Conservation (phyloP, 1,139 yeast genomes). For the Candida glucosophila region DNA sequence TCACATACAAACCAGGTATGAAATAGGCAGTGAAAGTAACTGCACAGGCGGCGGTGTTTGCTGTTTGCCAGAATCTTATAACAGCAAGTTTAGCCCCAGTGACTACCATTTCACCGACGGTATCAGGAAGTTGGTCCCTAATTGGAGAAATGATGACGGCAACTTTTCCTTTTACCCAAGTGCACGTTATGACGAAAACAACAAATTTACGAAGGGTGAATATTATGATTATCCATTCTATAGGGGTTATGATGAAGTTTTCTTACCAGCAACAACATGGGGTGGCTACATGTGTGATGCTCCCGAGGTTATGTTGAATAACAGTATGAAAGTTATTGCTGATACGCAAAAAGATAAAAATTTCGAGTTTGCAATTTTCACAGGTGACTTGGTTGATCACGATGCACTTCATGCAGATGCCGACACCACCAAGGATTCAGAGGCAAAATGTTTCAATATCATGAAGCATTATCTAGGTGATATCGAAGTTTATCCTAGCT, state of each 20-base stretch:
- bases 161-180: slow-evolving; percentile 21
- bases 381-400: slow-evolving; percentile 66
- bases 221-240: slow-evolving; percentile 27
- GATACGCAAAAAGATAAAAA: slow-evolving; percentile 21
- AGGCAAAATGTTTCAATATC: slow-evolving; percentile 40
- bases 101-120: slow-evolving; percentile 26
- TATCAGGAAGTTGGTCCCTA: slow-evolving; percentile 12
- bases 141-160: slow-evolving; percentile 7
- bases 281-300: slow-evolving; percentile 60
- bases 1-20: slow-evolving; percentile 51
- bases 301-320: slow-evolving; percentile 51
- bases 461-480: slow-evolving; percentile 47
- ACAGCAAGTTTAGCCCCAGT: slow-evolving; percentile 17
- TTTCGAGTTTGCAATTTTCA: slow-evolving; percentile 56
- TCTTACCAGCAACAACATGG: slow-evolving; percentile 48
- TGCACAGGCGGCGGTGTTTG: slow-evolving; percentile 49
- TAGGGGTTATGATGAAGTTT: slow-evolving; percentile 32
- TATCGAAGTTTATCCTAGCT: slow-evolving; percentile 53
- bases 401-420: slow-evolving; percentile 39
- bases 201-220: slow-evolving; percentile 29
- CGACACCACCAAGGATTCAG: slow-evolving; percentile 45
- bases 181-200: slow-evolving; percentile 28
- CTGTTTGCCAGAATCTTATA: slow-evolving; percentile 34
- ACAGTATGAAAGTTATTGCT: slow-evolving; percentile 40
- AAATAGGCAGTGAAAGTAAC: slow-evolving; percentile 52